Evolutionary conservation across 768 basidiomycete genomes (phyloP), one percentile per base, ranked within the genome.

Genomic region (Podaxis mareebaensis): DNA sequence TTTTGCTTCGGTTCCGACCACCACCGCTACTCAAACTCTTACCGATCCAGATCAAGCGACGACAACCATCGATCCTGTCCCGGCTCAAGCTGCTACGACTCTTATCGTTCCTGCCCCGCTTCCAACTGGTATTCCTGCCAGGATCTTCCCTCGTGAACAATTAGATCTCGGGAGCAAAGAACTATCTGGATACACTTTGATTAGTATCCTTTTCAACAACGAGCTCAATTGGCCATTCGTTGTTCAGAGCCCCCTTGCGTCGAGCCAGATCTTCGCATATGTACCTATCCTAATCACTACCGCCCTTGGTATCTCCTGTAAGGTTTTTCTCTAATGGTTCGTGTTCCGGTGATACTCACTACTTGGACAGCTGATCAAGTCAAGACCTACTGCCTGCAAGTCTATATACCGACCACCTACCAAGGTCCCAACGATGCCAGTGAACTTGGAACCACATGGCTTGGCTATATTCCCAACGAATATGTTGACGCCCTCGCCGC

Each of bases 221-320:
- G 68, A 63, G 24, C 77, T 95, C 64, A 82, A 81, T 61, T 96
- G 94, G 94, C 20, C 67, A 0, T 92, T 87, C 67, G 90, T 95
- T 3, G 84, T 87, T 44, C 66, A 67, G 13, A 86, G 79, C 64
- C 63, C 74, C 7, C 78, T 88, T 60, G 83, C 91, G 0, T 80
- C 85, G 2, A 88, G 82, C 53, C 93, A 98, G 76, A 80, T 99
- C 48, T 92, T 98, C 70, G 85, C 83, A 12, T 89, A 81, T 69
- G 76, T 89, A 60, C 92, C 93, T 1, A 28, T 69, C 0, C 71
- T 81, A 51, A 71, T 82, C 30, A 61, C 67, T 1, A 72, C 67
- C 8, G 76, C 78, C 10, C 67, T 81, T 1, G 70, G 64, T 0
- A 70, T 78, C 58, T 53, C 68, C 59, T 51, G 81, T 79, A 55